phyloP scores from a whole-genome alignment of 768 basidiomycete genomes.

The Trametes cubensis region DNA sequence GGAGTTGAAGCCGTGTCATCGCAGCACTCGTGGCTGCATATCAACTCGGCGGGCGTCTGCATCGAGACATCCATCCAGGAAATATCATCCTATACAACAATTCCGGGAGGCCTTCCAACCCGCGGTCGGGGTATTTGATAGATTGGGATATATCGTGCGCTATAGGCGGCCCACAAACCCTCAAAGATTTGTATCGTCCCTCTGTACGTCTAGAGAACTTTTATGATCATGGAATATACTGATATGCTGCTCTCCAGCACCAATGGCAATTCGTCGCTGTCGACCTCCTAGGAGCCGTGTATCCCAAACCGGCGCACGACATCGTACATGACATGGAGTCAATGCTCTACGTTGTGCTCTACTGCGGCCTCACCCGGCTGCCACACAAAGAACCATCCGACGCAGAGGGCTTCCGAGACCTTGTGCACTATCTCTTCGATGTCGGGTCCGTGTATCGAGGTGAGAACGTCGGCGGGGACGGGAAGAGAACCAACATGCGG shows the following conservation, averaged over 20 bases:
- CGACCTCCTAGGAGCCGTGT: neutral
- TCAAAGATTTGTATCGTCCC: neutral
- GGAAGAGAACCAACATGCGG: too few relatives aligned
- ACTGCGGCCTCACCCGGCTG: neutral
- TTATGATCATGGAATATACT: neutral
- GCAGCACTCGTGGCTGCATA: constrained; percentile 1
- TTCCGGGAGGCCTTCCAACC: neutral
- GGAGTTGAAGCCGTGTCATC: neutral
- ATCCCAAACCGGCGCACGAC: neutral
- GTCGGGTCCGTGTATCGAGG: neutral
- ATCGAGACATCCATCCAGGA: constrained; percentile 11
- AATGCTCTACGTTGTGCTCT: constrained; percentile 15
- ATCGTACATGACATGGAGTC: constrained; percentile 18
- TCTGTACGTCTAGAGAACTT: neutral
- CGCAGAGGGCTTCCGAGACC: neutral
- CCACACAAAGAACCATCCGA: neutral
- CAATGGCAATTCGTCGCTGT: constrained; percentile 3
- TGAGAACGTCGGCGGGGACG: too few relatives aligned
- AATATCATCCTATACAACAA: constrained; percentile 13
- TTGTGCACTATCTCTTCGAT: neutral
- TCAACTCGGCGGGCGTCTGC: neutral
- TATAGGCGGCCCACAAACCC: neutral
- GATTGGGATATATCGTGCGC: constrained; percentile 13
- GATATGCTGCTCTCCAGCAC: neutral
- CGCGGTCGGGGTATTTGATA: constrained; percentile 1